A percentile compares a stretch with the other conserved stretches of the same genome.
phyloP scores from a whole-genome alignment of 2,329 filamentous ascomycete genomes.

The Thelonectria blattea region DNA sequence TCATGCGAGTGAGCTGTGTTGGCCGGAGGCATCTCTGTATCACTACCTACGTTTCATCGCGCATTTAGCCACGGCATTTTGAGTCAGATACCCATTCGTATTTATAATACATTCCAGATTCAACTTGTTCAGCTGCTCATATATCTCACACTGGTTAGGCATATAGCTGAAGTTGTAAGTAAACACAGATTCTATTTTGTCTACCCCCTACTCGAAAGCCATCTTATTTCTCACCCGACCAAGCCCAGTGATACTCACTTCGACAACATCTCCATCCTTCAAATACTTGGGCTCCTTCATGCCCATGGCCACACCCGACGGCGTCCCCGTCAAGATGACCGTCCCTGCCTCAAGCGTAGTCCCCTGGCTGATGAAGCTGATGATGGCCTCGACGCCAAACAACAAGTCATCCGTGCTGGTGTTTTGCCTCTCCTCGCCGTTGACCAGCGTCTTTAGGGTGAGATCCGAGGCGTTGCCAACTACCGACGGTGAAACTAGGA shows the following conservation, averaged over 20 bases:
- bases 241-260: slow-evolving; percentile 49
- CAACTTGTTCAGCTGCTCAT: no score
- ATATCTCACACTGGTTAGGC: no score
- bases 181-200: no score
- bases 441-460: slow-evolving; percentile 50
- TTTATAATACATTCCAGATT: no score
- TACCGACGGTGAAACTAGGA: slow-evolving; percentile 43
- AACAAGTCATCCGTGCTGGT: slow-evolving; percentile 56
- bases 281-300: slow-evolving; percentile 51
- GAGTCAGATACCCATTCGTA: no score
- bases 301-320: slow-evolving; percentile 54
- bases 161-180: no score
- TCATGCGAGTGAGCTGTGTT: slow-evolving; percentile 12
- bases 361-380: slow-evolving; percentile 54
- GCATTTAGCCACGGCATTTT: no score
- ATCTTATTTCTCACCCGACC: slow-evolving; percentile 47
- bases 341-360: slow-evolving; percentile 59
- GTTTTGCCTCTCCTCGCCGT: slow-evolving; percentile 57
- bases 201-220: slow-evolving; percentile 39
- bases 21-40: no score
- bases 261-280: slow-evolving; percentile 50
- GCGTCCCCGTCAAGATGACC: slow-evolving; percentile 57
- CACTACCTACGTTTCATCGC: no score
- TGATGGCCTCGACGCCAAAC: slow-evolving; percentile 53
- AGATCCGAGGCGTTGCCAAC: slow-evolving; percentile 40